Evolutionary conservation across 2,329 filamentous ascomycete species (phyloP).

Genomic region (Fusarium vanettenii): DNA sequence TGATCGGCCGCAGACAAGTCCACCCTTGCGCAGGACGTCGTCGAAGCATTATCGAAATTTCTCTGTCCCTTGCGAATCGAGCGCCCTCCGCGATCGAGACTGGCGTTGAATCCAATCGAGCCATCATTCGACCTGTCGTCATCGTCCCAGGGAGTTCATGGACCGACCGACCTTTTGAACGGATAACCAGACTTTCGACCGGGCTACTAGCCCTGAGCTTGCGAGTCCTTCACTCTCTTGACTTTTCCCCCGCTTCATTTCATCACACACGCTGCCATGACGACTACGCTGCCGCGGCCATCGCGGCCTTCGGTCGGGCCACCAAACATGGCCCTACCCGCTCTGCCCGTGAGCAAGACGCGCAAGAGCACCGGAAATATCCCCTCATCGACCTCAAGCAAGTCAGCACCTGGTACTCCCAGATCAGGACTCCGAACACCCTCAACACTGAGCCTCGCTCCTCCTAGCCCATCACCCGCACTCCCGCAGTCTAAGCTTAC

Average conservation of each 20-base stretch:
- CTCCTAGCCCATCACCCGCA: conserved; percentile 65
- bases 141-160: conserved; percentile 42
- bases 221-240: conserved; percentile 30
- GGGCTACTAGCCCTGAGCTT: conserved; percentile 31
- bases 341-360: conserved; percentile 78
- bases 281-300: conserved; percentile 73
- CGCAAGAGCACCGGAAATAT: conserved; percentile 71
- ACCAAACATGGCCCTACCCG: conserved; percentile 77
- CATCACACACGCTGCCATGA: conserved; percentile 36
- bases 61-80: conserved; percentile 1
- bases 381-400: conserved; percentile 51
- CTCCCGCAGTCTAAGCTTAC: conserved; percentile 68
- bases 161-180: conserved; percentile 40
- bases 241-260: conserved; percentile 15
- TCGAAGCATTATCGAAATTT: conserved; percentile 22
- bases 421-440: conserved; percentile 70
- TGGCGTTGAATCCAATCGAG: conserved; percentile 30
- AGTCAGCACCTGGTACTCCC: conserved; percentile 59
- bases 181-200: conserved; percentile 34
- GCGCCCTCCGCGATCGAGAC: conserved; percentile 3
- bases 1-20: conserved; percentile 25
- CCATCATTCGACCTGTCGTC: conserved; percentile 16
- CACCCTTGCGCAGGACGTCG: conserved; percentile 22
- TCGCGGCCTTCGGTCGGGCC: conserved; percentile 77
- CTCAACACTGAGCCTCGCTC: conserved; percentile 64